Conservation (phyloP, 768 basidiomycete genomes). For the Rhodotorula sphaerocarpa region DNA sequence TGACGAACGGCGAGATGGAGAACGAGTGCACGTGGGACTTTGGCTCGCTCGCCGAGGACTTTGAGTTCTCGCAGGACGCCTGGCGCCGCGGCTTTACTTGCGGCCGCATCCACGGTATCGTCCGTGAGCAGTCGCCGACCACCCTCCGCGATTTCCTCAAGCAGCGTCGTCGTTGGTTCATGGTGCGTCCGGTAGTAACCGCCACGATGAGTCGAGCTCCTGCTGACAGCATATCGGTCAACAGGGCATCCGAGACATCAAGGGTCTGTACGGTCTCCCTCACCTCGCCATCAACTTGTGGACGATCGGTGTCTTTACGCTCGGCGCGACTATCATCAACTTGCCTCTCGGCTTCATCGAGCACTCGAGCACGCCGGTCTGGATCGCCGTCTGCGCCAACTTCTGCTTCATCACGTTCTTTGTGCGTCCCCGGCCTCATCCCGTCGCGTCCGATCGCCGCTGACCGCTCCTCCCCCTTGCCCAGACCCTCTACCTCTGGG, state of each 20-base stretch:
- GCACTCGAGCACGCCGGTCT: slow-evolving; percentile 40
- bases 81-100: slow-evolving; percentile 42
- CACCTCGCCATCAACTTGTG: slow-evolving; percentile 42
- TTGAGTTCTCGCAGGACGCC: slow-evolving; percentile 43
- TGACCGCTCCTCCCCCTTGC: background rate
- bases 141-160: slow-evolving; percentile 43
- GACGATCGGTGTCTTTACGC: slow-evolving; percentile 40
- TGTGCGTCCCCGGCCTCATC: background rate
- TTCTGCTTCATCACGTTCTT: slow-evolving; percentile 42
- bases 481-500: slow-evolving; percentile 41
- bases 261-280: slow-evolving; percentile 42
- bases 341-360: slow-evolving; percentile 41
- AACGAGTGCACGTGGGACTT: slow-evolving; percentile 43
- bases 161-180: slow-evolving; percentile 43
- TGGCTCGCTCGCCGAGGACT: slow-evolving; percentile 42
- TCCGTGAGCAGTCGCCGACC: slow-evolving; percentile 41
- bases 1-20: slow-evolving; percentile 43
- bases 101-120: slow-evolving; percentile 41
- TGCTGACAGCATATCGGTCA: background rate
- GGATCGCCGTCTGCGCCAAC: slow-evolving; percentile 41
- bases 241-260: slow-evolving; percentile 38
- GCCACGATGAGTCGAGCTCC: no score
- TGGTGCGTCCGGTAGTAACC: slow-evolving; percentile 37
- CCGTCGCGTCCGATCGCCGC: no score
- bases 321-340: slow-evolving; percentile 42